A percentile compares a stretch with the other conserved stretches of the same genome.
Evolutionary conservation across 129 eudicot genomes (phyloP).

Genomic region (Rutidosis leptorrhynchoides): DNA sequence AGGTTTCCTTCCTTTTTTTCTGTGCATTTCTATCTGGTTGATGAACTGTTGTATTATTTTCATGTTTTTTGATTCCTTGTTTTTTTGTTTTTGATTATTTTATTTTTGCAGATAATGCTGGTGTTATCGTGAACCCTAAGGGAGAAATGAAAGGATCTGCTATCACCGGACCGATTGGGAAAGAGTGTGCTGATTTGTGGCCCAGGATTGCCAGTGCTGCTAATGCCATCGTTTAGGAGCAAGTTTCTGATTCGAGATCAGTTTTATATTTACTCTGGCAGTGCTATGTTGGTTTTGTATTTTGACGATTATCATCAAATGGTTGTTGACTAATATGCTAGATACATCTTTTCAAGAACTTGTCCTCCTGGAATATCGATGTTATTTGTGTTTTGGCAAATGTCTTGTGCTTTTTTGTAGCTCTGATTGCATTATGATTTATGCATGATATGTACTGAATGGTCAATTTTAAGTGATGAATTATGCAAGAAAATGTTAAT

Average conservation of each 20-base stretch:
- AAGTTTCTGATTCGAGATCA: not conserved
- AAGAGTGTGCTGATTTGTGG: slow-evolving; percentile 94
- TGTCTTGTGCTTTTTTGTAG: too few relatives aligned
- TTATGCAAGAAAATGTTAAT: too few relatives aligned
- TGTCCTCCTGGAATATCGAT: not conserved
- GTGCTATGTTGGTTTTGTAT: slow-evolving; percentile 15
- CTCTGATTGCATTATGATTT: too few relatives aligned
- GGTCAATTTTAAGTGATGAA: too few relatives aligned
- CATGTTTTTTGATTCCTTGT: not conserved
- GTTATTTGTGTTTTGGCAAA: not conserved
- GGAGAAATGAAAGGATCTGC: slow-evolving; percentile 99
- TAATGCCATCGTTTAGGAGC: slow-evolving; percentile 71
- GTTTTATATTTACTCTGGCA: not conserved
- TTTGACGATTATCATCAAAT: not conserved
- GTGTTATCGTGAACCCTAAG: slow-evolving; percentile 87
- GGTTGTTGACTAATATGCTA: slow-evolving; percentile 12
- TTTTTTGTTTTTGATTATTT: not conserved
- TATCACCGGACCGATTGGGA: slow-evolving; percentile 89
- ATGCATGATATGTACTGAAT: too few relatives aligned
- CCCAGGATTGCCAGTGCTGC: slow-evolving; percentile 93
- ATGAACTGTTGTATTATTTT: too few relatives aligned
- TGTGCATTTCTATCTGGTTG: not conserved
- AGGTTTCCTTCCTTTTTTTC: too few relatives aligned
- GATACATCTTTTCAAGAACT: not conserved
- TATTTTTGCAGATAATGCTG: slow-evolving; percentile 71